Base-by-base conservation (phyloP, 441 rosid species). In the Monsonia emarginata region DNA sequence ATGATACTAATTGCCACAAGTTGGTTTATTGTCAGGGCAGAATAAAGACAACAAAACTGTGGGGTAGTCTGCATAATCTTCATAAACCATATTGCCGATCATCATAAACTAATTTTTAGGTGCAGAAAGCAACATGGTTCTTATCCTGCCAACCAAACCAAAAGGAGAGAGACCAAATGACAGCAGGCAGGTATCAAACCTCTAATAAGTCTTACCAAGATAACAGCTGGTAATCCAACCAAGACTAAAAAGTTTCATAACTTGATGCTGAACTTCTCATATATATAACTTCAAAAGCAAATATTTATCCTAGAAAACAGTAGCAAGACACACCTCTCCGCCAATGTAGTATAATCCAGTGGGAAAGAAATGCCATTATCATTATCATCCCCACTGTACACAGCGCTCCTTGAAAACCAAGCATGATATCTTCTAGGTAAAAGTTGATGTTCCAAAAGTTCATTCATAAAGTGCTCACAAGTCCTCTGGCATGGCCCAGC, bases 381-480 rank as follows among this genome's bases (percentile, higher is more conserved):
- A 76, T 85, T 89, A 81, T 82, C 95, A 69, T 84, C 83, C 61
- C 88, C 84, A 63, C 83, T 86, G 61, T 38, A 76, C 73, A 65
- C 72, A 46, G 92, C 95, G 70, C 65, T 80, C 82, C 99, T 86
- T 19, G 98, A 86, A 85, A 87, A 90, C 96, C 94, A 85, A 72
- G 97, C 89, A 83, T 92, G 99, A 75, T 86, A 95, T 80, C 98
- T 90, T 84, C 97, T 81, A 21, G 99, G 99, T 71, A 90, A 80
- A 78, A 92, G 92, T 74, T 92, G 91, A 73, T 90, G 88, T 63
- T 92, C 95, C 65, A 88, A 80, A 75, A 95, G 89, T 76, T 95
- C 99, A 78, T 87, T 85, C 89, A 78, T 88, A 65, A 92, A 73
- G 58, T 83, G 89, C 60, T 78, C 84, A 80, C 24, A 87, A 46